Percentiles rank a stretch among this genome's conserved stretches.
phyloP scores from a whole-genome alignment of 192 early-diverging fungal genomes.

The Cladochytrium replicatum region DNA sequence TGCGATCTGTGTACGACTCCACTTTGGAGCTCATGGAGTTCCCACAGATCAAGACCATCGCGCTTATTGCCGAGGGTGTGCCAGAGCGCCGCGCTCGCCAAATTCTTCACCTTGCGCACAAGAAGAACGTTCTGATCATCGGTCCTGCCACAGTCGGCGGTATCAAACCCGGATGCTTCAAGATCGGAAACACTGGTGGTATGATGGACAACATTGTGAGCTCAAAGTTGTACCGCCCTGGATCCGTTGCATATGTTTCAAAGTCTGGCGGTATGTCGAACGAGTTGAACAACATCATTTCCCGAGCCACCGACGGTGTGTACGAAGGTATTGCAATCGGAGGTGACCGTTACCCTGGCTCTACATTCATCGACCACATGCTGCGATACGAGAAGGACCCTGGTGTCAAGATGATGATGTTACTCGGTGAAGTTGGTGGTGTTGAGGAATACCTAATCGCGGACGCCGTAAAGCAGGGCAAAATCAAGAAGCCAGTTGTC shows the following conservation, averaged over 20 bases:
- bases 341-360: slow-evolving; percentile 96
- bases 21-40: slow-evolving; percentile 80
- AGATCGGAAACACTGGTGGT: slow-evolving; percentile 99
- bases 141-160: slow-evolving; percentile 98
- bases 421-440: slow-evolving; percentile 96
- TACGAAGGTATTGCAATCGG: slow-evolving; percentile 98
- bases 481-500: slow-evolving; percentile 96
- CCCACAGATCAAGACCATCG: slow-evolving; percentile 84
- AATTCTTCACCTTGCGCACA: slow-evolving; percentile 74
- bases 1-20: slow-evolving; percentile 86
- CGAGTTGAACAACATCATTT: slow-evolving; percentile 99
- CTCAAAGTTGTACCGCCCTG: slow-evolving; percentile 92
- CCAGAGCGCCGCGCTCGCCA: slow-evolving; percentile 92
- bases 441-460: slow-evolving; percentile 94
- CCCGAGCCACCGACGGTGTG: slow-evolving; percentile 91
- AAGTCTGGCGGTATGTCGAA: slow-evolving; percentile 99
- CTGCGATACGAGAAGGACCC: slow-evolving; percentile 89
- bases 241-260: slow-evolving; percentile 95
- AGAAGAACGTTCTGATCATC: slow-evolving; percentile 75
- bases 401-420: slow-evolving; percentile 83
- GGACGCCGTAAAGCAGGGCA: slow-evolving; percentile 78
- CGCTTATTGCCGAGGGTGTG: slow-evolving; percentile 98
- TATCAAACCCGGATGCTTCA: slow-evolving; percentile 99
- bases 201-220: slow-evolving; percentile 99
- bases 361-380: slow-evolving; percentile 97